Percentiles rank a stretch among this genome's conserved stretches.
These are phyloP conservation scores for Talaromyces islandicus DNA, from an alignment of 2,329 filamentous ascomycete genomes.

Conservation along the genomic window DNA sequence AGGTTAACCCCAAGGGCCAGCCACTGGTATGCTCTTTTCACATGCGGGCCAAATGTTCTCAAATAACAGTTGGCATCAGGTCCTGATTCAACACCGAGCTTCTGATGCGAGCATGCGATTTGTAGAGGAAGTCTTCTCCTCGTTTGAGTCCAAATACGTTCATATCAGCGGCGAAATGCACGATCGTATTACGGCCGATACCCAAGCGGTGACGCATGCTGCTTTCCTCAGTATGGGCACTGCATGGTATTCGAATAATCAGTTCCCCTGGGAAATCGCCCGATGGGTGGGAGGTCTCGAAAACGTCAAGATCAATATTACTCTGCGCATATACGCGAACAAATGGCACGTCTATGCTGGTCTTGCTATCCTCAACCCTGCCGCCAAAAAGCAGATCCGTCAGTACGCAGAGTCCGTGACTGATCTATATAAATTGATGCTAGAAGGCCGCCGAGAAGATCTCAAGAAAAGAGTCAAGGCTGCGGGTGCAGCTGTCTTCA, in stretches of 20 bases:
- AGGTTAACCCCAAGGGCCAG: conserved; percentile 80
- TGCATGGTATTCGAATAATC: conserved; percentile 88
- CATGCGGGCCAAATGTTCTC: conserved; percentile 11
- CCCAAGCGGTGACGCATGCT: conserved; percentile 94
- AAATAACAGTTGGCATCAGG: conserved; percentile 36
- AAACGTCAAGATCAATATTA: conserved; percentile 99
- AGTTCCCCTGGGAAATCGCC: conserved; percentile 96
- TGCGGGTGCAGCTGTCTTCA: conserved; percentile 69
- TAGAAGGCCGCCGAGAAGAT: conserved; percentile 72
- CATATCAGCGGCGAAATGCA: conserved; percentile 81
- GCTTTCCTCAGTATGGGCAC: conserved; percentile 97
- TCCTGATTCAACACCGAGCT: conserved; percentile 86
- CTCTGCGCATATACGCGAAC: conserved; percentile 91
- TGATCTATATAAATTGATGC: conserved; percentile 94
- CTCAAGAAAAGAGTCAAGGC: conserved; percentile 69
- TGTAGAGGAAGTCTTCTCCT: conserved; percentile 74
- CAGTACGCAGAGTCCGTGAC: conserved; percentile 93
- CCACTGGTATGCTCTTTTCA: conserved; percentile 60
- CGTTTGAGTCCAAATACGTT: conserved; percentile 79
- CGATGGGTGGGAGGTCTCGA: conserved; percentile 96
- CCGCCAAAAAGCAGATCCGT: conserved; percentile 83
- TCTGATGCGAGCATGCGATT: conserved; percentile 68
- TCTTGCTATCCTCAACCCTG: conserved; percentile 91
- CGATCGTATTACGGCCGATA: conserved; percentile 96
- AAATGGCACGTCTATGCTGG: conserved; percentile 99